These are phyloP conservation scores for Protomyces inundatus DNA, from an alignment of 1,139 yeast species.

Conservation along the genomic window DNA sequence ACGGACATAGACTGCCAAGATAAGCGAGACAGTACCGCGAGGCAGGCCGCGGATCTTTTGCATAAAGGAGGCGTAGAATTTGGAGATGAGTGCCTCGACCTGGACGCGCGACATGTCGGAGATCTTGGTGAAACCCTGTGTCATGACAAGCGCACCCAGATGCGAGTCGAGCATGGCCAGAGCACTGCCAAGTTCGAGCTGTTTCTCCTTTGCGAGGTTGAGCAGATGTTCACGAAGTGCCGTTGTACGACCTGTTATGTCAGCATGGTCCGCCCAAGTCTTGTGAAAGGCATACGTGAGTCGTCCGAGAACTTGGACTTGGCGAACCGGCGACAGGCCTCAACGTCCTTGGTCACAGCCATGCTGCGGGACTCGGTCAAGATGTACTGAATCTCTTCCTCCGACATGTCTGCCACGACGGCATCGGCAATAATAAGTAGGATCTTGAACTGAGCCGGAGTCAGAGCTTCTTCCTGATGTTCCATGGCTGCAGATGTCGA, in stretches of 20 bases:
- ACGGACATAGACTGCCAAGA: conserved; percentile 2
- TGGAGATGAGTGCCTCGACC: conserved; percentile 2
- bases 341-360: conserved; percentile 10
- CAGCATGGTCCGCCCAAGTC: neutral
- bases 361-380: conserved; percentile 12
- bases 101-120: conserved; percentile 10
- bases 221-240: conserved; percentile 10
- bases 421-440: conserved; percentile 16
- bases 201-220: conserved; percentile 9
- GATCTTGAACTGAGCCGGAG: conserved; percentile 30
- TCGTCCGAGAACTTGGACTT: conserved; percentile 11
- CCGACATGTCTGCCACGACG: conserved; percentile 19
- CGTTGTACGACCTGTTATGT: conserved; percentile 7
- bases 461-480: conserved; percentile 27
- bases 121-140: conserved; percentile 15
- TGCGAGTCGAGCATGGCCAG: conserved; percentile 7
- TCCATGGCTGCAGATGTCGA: neutral
- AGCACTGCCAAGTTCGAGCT: conserved; percentile 9
- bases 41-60: conserved; percentile 17
- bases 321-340: conserved; percentile 11
- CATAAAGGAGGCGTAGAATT: conserved; percentile 6
- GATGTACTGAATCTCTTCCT: conserved; percentile 22
- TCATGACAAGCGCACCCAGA: conserved; percentile 14
- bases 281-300: conserved; percentile 3
- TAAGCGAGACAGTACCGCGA: conserved; percentile 6